phyloP scores from a whole-genome alignment of 225 moss, liverwort and hornwort genomes.

The Physcomitrellopsis africana region DNA sequence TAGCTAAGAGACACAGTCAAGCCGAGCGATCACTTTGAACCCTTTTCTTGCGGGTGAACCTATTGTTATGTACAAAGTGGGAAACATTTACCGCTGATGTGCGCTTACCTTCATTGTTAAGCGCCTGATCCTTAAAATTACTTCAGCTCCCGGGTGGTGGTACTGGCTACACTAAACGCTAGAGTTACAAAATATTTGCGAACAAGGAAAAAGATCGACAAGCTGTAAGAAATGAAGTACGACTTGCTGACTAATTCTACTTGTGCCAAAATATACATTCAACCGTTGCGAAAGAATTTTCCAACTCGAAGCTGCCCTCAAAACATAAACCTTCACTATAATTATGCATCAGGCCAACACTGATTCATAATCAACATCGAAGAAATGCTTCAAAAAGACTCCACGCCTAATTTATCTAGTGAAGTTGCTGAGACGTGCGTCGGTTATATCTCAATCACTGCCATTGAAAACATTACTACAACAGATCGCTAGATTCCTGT shows the following conservation, averaged over 20 bases:
- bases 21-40: too few species aligned
- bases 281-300: not conserved
- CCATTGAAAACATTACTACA: not conserved
- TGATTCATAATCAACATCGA: not conserved
- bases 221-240: not conserved
- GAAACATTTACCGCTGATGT: not conserved
- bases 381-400: not conserved
- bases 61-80: too few species aligned
- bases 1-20: too few species aligned
- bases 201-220: not conserved
- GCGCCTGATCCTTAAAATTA: not conserved
- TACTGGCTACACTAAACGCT: conserved; percentile 4
- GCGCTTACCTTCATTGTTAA: conserved; percentile 10
- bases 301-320: not conserved
- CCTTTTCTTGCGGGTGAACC: too few species aligned
- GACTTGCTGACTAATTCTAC: not conserved
- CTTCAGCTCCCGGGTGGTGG: not conserved
- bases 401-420: not conserved
- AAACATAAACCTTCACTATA: not conserved
- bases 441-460: not conserved
- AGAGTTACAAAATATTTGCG: not conserved
- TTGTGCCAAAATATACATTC: not conserved
- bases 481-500: conserved; percentile 2
- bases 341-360: conserved; percentile 3
- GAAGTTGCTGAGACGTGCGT: not conserved